A percentile compares a stretch with the other conserved stretches of the same genome.
Evolutionary conservation across 139 green algal species (phyloP).

Genomic region (Zygnema cylindricum): DNA sequence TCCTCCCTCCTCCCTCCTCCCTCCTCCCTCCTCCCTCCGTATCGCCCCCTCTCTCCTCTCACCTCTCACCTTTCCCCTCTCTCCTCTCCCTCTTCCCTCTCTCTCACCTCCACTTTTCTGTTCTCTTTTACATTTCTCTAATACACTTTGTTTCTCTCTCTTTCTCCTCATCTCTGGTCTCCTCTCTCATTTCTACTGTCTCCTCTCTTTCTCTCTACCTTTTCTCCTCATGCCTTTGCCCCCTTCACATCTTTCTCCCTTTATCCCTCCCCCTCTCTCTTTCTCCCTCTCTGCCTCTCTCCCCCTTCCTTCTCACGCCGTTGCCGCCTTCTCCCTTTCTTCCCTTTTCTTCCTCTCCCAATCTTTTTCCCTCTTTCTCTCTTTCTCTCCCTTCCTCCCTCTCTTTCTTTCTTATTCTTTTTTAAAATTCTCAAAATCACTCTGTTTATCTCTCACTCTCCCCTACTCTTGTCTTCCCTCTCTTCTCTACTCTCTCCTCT

Average conservation of each 20-base stretch:
- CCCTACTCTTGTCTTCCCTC: neutral
- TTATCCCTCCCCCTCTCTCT: neutral
- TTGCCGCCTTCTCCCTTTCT: neutral
- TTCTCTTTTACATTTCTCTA: neutral
- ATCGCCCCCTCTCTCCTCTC: too few relatives aligned
- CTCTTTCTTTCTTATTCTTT: conserved; percentile 23
- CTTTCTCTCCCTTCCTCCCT: neutral
- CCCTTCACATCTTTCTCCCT: neutral
- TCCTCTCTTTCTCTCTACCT: neutral
- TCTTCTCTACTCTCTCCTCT: neutral
- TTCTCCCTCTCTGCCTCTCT: neutral
- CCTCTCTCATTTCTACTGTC: neutral
- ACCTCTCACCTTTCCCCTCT: too few relatives aligned
- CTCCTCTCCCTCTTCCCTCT: too few relatives aligned
- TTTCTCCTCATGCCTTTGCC: neutral
- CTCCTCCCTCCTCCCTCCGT: too few relatives aligned
- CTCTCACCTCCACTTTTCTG: too few relatives aligned
- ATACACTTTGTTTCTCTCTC: neutral
- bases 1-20: too few relatives aligned
- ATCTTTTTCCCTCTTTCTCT: neutral
- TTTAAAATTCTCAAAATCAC: neutral
- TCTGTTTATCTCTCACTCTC: neutral
- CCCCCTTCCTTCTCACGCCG: neutral
- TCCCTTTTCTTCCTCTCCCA: neutral
- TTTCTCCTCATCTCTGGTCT: neutral